Conservation (phyloP, 306 rosid genomes). For the Boehmeria nivea region DNA sequence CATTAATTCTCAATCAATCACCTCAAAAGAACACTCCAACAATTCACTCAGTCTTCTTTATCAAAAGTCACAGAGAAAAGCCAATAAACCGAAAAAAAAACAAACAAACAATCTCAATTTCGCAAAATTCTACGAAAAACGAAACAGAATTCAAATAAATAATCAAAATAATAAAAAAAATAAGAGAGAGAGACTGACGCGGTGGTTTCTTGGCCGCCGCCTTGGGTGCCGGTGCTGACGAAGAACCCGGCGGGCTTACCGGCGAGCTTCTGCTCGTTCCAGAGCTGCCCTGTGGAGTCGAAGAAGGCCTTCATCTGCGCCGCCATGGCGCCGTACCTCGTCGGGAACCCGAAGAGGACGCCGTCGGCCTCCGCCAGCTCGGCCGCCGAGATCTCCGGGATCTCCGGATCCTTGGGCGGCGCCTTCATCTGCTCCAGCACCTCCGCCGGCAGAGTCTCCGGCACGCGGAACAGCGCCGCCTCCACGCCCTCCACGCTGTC, state of each 20-base stretch:
- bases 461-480: constrained; percentile 71
- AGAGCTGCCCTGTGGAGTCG: constrained; percentile 74
- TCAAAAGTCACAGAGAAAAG: no score
- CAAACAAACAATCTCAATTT: background rate
- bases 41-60: no score
- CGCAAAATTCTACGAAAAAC: background rate
- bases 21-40: no score
- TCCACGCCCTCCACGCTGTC: constrained; percentile 73
- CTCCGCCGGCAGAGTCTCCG: constrained; percentile 69
- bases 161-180: no score
- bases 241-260: constrained; percentile 94
- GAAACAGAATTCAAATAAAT: background rate
- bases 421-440: constrained; percentile 67
- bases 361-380: constrained; percentile 71
- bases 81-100: no score
- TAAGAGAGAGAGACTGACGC: no score
- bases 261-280: constrained; percentile 87
- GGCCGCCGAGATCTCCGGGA: constrained; percentile 61
- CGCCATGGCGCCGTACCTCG: constrained; percentile 90
- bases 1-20: background rate
- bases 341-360: constrained; percentile 78
- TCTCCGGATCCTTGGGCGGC: constrained; percentile 48
- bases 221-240: constrained; percentile 93
- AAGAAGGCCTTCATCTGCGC: constrained; percentile 97
- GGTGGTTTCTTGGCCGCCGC: constrained; percentile 99